phyloP scores from a whole-genome alignment of 805 yeast species.

The Candida corydali region DNA sequence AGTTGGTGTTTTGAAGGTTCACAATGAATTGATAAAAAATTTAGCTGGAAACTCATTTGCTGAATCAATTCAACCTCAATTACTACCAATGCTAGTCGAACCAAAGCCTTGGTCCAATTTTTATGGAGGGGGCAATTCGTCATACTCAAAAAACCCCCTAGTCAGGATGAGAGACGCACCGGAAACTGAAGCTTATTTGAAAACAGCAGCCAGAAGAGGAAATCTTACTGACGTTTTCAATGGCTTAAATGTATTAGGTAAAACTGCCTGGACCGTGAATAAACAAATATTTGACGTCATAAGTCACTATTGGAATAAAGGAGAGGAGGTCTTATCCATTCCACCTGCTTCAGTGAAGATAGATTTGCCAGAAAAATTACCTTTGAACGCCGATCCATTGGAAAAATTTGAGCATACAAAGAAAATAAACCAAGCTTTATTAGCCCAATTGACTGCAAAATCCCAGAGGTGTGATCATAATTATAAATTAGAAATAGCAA shows the following conservation, averaged over 20 bases:
- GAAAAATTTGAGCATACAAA: slow-evolving; percentile 67
- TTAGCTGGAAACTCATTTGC: slow-evolving; percentile 62
- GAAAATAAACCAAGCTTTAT: slow-evolving; percentile 50
- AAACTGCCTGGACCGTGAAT: slow-evolving; percentile 91
- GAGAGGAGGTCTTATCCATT: slow-evolving; percentile 69
- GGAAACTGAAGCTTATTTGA: slow-evolving; percentile 84
- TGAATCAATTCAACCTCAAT: slow-evolving; percentile 77
- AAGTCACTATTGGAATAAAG: slow-evolving; percentile 82
- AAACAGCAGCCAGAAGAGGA: slow-evolving; percentile 73
- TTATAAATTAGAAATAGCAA: slow-evolving; percentile 90
- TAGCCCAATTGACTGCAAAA: slow-evolving; percentile 62
- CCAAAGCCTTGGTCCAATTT: slow-evolving; percentile 87
- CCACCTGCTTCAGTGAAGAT: slow-evolving; percentile 45
- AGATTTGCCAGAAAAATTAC: slow-evolving; percentile 44
- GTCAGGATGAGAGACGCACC: slow-evolving; percentile 81
- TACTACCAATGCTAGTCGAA: slow-evolving; percentile 84
- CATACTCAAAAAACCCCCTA: slow-evolving; percentile 56
- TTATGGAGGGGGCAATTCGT: slow-evolving; percentile 89
- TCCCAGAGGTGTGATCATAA: slow-evolving; percentile 92
- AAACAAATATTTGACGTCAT: slow-evolving; percentile 62
- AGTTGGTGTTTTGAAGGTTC: slow-evolving; percentile 77
- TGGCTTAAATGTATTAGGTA: slow-evolving; percentile 83
- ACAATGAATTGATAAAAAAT: slow-evolving; percentile 60
- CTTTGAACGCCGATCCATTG: slow-evolving; percentile 69
- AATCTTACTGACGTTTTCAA: slow-evolving; percentile 63